Evolutionary conservation across 345 rosid species (phyloP).

Genomic region (Euphorbia pulcherrima): DNA sequence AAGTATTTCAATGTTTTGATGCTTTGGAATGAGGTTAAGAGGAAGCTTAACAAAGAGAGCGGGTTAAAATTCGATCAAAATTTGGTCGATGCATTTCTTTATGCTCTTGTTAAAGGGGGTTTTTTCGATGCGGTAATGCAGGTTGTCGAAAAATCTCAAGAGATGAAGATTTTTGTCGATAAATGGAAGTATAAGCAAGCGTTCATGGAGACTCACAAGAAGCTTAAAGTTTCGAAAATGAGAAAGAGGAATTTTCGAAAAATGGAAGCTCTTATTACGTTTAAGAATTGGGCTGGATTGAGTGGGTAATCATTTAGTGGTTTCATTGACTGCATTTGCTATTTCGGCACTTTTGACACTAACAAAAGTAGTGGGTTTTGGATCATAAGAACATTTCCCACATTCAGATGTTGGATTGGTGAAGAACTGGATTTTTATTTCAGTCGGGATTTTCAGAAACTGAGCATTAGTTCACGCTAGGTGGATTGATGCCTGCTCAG

Average conservation of each 20-base stretch:
- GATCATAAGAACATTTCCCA: background rate
- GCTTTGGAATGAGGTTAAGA: slow-evolving; percentile 81
- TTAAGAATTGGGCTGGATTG: slow-evolving; percentile 96
- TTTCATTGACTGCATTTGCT: background rate
- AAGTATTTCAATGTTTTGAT: slow-evolving; percentile 69
- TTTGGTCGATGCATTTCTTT: slow-evolving; percentile 84
- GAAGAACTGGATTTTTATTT: background rate
- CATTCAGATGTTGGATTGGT: background rate
- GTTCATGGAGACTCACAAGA: slow-evolving; percentile 93
- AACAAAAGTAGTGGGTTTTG: background rate
- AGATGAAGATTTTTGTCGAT: slow-evolving; percentile 86
- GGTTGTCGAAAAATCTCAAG: slow-evolving; percentile 84
- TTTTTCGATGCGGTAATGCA: slow-evolving; percentile 97
- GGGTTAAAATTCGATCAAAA: slow-evolving; percentile 54
- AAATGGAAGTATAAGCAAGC: slow-evolving; percentile 98
- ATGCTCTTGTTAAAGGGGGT: slow-evolving; percentile 88
- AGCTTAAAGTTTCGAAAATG: slow-evolving; percentile 76
- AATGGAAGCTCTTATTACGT: slow-evolving; percentile 89
- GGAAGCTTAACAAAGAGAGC: slow-evolving; percentile 50
- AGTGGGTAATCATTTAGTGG: slow-evolving; percentile 42
- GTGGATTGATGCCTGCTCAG: background rate
- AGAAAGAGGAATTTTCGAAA: slow-evolving; percentile 79
- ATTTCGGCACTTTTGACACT: background rate
- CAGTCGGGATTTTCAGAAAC: background rate
- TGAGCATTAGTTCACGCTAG: background rate